phyloP scores from a whole-genome alignment of 257 asterid species.

The Fraxinus quadrangulata region DNA sequence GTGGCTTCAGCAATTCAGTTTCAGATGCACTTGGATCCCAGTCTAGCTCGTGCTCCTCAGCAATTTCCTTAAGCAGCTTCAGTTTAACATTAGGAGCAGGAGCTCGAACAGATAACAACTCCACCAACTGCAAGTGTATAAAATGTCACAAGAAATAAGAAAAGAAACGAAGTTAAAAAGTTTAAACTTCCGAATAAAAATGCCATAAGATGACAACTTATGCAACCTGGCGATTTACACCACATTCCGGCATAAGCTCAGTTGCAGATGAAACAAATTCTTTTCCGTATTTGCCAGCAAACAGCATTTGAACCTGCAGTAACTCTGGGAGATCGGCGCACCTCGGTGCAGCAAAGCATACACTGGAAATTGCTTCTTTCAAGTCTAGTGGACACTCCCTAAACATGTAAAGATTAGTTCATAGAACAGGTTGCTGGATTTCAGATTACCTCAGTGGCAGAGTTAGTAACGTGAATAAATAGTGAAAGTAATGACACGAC shows the following conservation, averaged over 20 bases:
- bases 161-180: neutral
- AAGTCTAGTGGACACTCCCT: constrained; percentile 98
- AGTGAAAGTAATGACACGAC: neutral
- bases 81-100: constrained; percentile 89
- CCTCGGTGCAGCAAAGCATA: constrained; percentile 99
- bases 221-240: constrained; percentile 94
- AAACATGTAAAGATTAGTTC: constrained; percentile 21
- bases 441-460: neutral
- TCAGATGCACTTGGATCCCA: constrained; percentile 92
- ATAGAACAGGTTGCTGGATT: neutral
- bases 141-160: constrained; percentile 14
- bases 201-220: constrained; percentile 2
- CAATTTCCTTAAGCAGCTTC: constrained; percentile 88
- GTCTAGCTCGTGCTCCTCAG: constrained; percentile 86
- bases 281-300: constrained; percentile 87
- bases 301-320: constrained; percentile 72
- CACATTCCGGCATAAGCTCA: constrained; percentile 98
- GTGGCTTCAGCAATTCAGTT: constrained; percentile 71
- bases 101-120: constrained; percentile 86
- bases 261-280: constrained; percentile 86
- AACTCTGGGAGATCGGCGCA: constrained; percentile 94
- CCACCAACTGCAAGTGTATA: constrained; percentile 61
- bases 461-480: neutral
- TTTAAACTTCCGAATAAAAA: neutral
- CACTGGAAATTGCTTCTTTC: constrained; percentile 95